Evolutionary conservation across 805 yeast genomes (phyloP), one percentile per base, ranked within the genome.

Genomic region (Kregervanrija fluxuum): DNA sequence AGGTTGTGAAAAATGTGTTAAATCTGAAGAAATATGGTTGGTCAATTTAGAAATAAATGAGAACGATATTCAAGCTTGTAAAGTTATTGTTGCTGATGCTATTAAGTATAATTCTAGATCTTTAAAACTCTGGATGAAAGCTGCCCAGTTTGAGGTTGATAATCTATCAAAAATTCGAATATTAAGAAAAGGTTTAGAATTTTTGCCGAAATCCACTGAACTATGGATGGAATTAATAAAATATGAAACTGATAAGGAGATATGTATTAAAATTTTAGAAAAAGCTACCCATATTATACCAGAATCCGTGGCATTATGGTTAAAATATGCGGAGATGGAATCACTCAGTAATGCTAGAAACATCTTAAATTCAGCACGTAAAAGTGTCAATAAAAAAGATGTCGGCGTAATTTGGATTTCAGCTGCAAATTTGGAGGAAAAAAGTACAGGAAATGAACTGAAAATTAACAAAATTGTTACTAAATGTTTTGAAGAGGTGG

Each of bases 281-380:
- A 82, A 82, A 43, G 91, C 96, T 0, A 70, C 82, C 0, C 85
- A 82, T 48, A 59, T 87, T 17, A 71, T 86, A 15, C 89, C 96
- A 0, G 46, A 62, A 1, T 74, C 83, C 33, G 73, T 83, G 54
- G 74, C 73, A 1, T 66, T 90, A 38, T 85, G 95, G 95, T 57
- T 77, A 9, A 68, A 73, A 2, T 64, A 81, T 34, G 71, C 83
- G 6, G 68, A 73, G 2, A 61, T 82, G 34, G 56, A 61, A 30
- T 56, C 60, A 3, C 66, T 69, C 46, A 54, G 61, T 5, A 77
- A 74, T 9, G 82, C 90, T 0, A 76, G 75, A 50, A 56, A 62
- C 14, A 66, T 78, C 0, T 62, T 89, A 31, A 79, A 79, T 51
- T 62, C 57, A 30, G 95, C 95, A 0, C 67, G 90, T 49, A 77